Evolutionary conservation across 306 rosid species (phyloP).

Genomic region (Gastrolobium villosum): DNA sequence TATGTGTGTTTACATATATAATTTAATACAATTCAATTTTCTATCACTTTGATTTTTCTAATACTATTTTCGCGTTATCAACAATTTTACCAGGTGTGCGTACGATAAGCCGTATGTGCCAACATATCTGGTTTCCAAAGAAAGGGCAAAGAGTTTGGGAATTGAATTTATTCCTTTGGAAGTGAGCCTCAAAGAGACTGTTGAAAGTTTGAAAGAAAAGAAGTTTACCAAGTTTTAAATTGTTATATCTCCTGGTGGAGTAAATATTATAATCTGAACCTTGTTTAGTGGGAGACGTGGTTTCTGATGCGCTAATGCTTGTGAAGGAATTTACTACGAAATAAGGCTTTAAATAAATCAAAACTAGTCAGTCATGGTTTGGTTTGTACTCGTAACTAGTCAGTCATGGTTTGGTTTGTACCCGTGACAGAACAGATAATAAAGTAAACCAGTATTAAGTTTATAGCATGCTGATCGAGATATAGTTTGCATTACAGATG

Average conservation of each 20-base stretch:
- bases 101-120: conserved; percentile 68
- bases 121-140: conserved; percentile 68
- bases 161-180: conserved; percentile 71
- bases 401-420: too few relatives aligned
- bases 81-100: conserved; percentile 62
- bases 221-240: conserved; percentile 59
- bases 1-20: neutral
- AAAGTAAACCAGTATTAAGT: neutral
- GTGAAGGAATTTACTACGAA: neutral
- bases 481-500: neutral
- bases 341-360: conserved; percentile 4
- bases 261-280: neutral
- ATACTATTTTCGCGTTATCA: conserved; percentile 8
- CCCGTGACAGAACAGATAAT: neutral
- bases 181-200: conserved; percentile 74
- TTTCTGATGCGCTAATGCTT: conserved; percentile 27
- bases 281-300: conserved; percentile 18
- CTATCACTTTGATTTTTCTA: neutral
- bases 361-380: neutral
- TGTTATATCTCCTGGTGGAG: neutral
- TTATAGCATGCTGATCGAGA: neutral
- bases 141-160: conserved; percentile 75
- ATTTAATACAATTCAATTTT: neutral
- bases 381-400: neutral
- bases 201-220: conserved; percentile 78